Evolutionary conservation across 179 eudicot species (phyloP), one percentile per base, ranked within the genome.

Genomic region (Beta macrorhiza): DNA sequence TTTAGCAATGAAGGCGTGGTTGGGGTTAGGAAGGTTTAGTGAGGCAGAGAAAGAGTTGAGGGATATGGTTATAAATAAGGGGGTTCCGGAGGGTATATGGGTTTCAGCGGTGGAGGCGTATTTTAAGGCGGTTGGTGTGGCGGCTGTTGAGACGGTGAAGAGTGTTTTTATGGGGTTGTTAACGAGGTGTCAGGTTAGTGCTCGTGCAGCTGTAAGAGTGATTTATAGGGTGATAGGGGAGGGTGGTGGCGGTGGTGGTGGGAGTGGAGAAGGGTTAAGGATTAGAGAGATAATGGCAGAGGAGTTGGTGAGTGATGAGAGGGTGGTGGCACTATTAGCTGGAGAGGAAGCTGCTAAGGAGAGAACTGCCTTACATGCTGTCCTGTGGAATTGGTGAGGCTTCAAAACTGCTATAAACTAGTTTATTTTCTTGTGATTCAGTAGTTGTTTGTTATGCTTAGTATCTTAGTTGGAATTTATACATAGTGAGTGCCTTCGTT

Each of bases 21-120:
- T 95, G 20, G 98, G 97, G 83, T 84, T 95, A 81, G 93, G 93
- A 82, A 92, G 92, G 83, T 80, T 85, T 61, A 88, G 85, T n/a
- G 99, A 95, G 81, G 99, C 99, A 1, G 98, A 95, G 93, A 92
- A 91, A 79, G 98, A 93, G 86, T 84, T 95, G 84, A 92, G 89
- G 82, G 91, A 91, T 8, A 87, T 93, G 97, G 98, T 88, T 67
- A 84, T 87, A 19, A 87, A 88, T 83, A 87, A 92, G 82, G 95
- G 88, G 81, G 85, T 95, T 65, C 98, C 99, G 13, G 98, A 95
- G 84, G 88, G 84, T 11, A 89, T 93, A 80, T 95, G 99, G 98
- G 94, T 95, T 67, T 88, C 95, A 22, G 97, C 98, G 1, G 91
- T 95, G 68, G 99, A 93, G 82, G 89, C 89, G 0, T 95, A 90